Base-by-base conservation (phyloP, 306 rosid species). In the Neltuma alba region DNA sequence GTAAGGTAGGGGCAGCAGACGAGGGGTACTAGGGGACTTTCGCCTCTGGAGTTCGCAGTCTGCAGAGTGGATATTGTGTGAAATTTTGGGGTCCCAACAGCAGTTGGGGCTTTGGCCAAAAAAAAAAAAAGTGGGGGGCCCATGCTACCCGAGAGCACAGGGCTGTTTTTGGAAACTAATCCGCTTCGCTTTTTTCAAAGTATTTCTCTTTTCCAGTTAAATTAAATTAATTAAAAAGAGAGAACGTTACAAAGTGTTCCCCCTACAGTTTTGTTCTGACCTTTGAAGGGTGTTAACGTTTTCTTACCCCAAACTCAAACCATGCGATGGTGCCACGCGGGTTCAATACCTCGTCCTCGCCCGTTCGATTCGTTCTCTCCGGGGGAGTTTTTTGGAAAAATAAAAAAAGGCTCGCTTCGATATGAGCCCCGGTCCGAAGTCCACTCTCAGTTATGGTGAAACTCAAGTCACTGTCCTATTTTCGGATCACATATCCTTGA, bases 291-390 rank as follows among this genome's bases (percentile, higher is more conserved):
- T 9, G 15, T 3, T 34, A 63, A 41, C 72, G 40, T 72, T 54
- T 31, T 50, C 71, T 63, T 8, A 20, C 58, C 21, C 21, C 14
- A 44, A 15, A 5, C 2, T 12, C 23, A 44, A 7, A 2, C 9
- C 18, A 44, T 25, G 33, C 6, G 55, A 82, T 76, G 37, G 1
- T 0, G 82, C 27, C 91, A 82, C 80, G 73, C 71, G 76, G 78
- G 75, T 77, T 11, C 1, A 0, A 12, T 68, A 54, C 14, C 33
- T 9, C 38, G 79, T 47, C 44, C 34, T 12, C 8, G 57, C 27
- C 80, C 87, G 62, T 79, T 79, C 37, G 83, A 80, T 80, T 38
- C 13, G n/a, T 27, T 25, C 1, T 7, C 38, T 4, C 20, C 21
- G 1, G 25, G 28, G 60, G 44, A n/a, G 44, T 1, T 9, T n/a